These are phyloP conservation scores for Sindora glabra DNA, from an alignment of 306 rosid species.

Conservation along the genomic window DNA sequence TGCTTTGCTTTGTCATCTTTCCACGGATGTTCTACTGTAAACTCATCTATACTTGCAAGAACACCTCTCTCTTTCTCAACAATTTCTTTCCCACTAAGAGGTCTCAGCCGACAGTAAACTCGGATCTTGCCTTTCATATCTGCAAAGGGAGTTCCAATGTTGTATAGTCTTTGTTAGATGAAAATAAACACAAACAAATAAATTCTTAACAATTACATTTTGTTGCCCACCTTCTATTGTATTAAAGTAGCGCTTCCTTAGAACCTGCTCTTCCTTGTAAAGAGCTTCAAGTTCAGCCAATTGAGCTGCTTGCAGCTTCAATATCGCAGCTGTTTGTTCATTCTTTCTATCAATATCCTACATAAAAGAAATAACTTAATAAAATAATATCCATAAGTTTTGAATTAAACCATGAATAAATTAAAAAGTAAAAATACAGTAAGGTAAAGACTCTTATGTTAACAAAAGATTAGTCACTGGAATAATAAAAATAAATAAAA, in stretches of 20 bases:
- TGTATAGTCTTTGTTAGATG: not conserved
- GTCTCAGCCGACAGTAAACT: slow-evolving; percentile 85
- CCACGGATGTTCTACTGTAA: slow-evolving; percentile 90
- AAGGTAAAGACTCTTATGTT: no score
- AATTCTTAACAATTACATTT: not conserved
- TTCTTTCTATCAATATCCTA: slow-evolving; percentile 97
- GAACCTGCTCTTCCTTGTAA: slow-evolving; percentile 89
- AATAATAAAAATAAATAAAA: not conserved
- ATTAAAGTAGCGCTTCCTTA: slow-evolving; percentile 88
- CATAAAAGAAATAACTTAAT: slow-evolving; percentile 7
- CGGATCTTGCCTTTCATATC: slow-evolving; percentile 99
- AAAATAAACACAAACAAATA: not conserved
- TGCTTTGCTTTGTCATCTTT: slow-evolving; percentile 76
- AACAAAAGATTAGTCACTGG: no score
- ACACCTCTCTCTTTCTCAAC: slow-evolving; percentile 39
- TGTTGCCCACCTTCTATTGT: slow-evolving; percentile 67
- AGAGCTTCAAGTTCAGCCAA: slow-evolving; percentile 83
- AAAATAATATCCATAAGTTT: not conserved
- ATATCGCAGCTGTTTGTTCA: slow-evolving; percentile 79
- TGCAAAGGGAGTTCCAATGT: slow-evolving; percentile 25
- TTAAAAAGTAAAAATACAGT: not conserved
- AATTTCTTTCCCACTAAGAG: slow-evolving; percentile 69
- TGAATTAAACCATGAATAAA: not conserved
- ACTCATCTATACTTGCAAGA: slow-evolving; percentile 56
- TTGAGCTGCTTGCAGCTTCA: slow-evolving; percentile 93